A percentile compares a stretch with the other conserved stretches of the same genome.
Conservation (phyloP, 2,329 filamentous ascomycete genomes). For the Samsoniella hepiali region DNA sequence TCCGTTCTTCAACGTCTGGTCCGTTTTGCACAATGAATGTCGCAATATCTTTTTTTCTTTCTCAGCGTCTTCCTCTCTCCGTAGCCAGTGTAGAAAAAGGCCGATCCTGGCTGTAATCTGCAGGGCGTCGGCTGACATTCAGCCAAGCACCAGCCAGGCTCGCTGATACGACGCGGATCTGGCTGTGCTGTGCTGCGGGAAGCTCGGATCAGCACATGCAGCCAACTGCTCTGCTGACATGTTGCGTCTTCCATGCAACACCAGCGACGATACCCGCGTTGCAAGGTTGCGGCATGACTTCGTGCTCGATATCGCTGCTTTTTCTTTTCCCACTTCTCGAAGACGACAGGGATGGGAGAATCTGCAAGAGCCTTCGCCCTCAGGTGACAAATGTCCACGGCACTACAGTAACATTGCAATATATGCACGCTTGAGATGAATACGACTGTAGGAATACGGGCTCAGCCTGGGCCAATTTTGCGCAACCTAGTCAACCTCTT, state of each 20-base stretch:
- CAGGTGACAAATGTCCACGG: neutral
- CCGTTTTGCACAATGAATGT: neutral
- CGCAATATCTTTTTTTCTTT: neutral
- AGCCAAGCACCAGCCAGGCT: slow-evolving; percentile 9
- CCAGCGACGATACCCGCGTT: slow-evolving; percentile 6
- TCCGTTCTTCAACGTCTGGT: neutral
- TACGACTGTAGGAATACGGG: slow-evolving; percentile 13
- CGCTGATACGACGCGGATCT: neutral
- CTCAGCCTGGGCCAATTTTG: neutral
- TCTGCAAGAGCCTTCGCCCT: neutral
- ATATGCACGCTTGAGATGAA: slow-evolving; percentile 9
- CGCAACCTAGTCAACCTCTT: neutral
- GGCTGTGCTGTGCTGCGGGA: neutral
- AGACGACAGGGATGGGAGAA: neutral
- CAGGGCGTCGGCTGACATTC: slow-evolving; percentile 3
- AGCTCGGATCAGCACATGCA: slow-evolving; percentile 8
- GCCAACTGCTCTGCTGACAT: slow-evolving; percentile 11
- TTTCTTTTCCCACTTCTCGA: neutral
- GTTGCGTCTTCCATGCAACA: neutral
- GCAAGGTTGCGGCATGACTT: neutral
- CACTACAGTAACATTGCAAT: slow-evolving; percentile 5
- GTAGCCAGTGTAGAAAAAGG: neutral
- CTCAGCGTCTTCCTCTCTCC: neutral
- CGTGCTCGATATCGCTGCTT: neutral
- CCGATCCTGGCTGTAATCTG: neutral